A percentile compares a stretch with the other conserved stretches of the same genome.
phyloP scores from a whole-genome alignment of 495 filamentous ascomycete genomes.

The Clavariopsis aquatica region DNA sequence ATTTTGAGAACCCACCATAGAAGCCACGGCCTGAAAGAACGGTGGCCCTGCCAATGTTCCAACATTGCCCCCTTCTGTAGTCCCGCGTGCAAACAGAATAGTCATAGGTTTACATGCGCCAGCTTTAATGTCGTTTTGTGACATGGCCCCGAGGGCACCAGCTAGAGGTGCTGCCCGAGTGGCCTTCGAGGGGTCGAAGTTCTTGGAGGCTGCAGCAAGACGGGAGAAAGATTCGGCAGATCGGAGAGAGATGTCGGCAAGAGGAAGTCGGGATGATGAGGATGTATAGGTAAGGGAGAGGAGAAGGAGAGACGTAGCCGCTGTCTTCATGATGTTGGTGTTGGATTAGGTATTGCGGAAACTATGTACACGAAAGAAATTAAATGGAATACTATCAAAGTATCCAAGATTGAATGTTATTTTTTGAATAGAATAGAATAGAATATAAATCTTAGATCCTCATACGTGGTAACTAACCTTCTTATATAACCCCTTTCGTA shows the following conservation, averaged over 20 bases:
- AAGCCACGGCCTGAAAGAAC: constrained; percentile 38
- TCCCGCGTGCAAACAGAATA: constrained; percentile 47
- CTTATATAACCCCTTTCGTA: neutral
- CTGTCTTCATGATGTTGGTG: neutral
- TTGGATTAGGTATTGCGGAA: neutral
- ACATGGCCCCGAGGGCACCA: constrained; percentile 18
- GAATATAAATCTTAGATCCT: too few relatives aligned
- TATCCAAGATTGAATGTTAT: neutral
- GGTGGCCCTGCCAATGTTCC: constrained; percentile 41
- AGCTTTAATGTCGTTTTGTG: constrained; percentile 30
- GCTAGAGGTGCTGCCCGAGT: neutral
- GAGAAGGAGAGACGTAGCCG: neutral
- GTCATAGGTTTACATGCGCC: constrained; percentile 38
- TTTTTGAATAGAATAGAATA: neutral
- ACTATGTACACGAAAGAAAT: neutral
- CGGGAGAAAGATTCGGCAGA: neutral
- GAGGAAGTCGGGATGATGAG: neutral
- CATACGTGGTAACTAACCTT: neutral
- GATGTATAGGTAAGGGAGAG: neutral
- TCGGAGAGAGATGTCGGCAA: constrained; percentile 9
- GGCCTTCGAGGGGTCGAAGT: neutral
- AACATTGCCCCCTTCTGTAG: constrained; percentile 45
- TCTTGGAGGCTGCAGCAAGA: neutral
- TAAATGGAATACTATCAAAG: neutral
- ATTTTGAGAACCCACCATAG: constrained; percentile 28